Conservation (phyloP, 352 stramenopile species). For the Phytophthora podocarpi region DNA sequence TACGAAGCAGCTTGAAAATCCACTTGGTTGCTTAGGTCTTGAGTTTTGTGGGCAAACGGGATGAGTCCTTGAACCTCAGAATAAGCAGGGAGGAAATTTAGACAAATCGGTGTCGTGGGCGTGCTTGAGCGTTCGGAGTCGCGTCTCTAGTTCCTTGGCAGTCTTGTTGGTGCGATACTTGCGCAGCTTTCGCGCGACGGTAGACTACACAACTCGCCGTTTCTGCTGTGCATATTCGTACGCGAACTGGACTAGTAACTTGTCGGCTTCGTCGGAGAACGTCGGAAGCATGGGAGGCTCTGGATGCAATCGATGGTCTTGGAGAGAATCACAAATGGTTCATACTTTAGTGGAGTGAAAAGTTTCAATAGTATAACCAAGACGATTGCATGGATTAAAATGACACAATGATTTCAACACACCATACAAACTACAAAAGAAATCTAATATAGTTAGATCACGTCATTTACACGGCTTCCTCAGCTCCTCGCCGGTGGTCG, state of each 20-base stretch:
- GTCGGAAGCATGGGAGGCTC: conserved; percentile 2
- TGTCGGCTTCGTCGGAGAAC: conserved; percentile 10
- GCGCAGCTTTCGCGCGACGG: neutral
- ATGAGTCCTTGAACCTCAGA: neutral
- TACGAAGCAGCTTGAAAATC: neutral
- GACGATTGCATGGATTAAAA: too few relatives aligned
- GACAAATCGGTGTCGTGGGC: conserved; percentile 3
- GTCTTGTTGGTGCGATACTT: conserved; percentile 9
- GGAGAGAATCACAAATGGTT: too few relatives aligned
- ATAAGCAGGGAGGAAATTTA: conserved; percentile 3
- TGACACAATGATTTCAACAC: too few relatives aligned
- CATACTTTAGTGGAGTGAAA: neutral
- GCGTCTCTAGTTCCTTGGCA: conserved; percentile 8
- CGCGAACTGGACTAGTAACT: conserved; percentile 5
- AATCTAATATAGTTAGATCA: too few relatives aligned
- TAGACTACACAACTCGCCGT: conserved; percentile 8
- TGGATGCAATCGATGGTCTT: neutral
- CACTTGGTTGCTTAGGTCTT: neutral
- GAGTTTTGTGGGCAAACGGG: too few relatives aligned
- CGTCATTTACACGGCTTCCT: too few relatives aligned
- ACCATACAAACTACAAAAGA: too few relatives aligned
- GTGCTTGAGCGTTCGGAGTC: conserved; percentile 7
- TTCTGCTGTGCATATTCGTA: conserved; percentile 2
- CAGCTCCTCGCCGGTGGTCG: too few relatives aligned
- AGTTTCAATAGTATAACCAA: conserved; percentile 2